Evolutionary conservation across 257 asterid species (phyloP).

Genomic region (Solanum chiquidenum): DNA sequence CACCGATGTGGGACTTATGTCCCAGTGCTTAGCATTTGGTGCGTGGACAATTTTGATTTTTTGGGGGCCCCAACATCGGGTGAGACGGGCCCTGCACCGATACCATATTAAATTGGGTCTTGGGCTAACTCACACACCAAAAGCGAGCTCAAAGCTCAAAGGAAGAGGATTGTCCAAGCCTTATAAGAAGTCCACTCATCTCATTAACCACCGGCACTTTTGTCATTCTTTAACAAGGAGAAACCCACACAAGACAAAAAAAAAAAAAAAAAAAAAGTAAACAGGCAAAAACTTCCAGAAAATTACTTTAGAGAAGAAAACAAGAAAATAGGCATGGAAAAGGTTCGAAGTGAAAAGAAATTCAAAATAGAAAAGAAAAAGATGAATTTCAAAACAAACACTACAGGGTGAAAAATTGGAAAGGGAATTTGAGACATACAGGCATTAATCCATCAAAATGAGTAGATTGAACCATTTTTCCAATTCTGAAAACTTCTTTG

Average conservation of each 20-base stretch:
- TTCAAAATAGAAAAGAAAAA: neutral
- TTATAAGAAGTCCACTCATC: no score
- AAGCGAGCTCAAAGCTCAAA: no score
- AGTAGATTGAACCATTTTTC: conserved; percentile 85
- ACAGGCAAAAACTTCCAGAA: neutral
- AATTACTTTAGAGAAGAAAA: neutral
- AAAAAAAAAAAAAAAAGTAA: neutral
- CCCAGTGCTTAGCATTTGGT: no score
- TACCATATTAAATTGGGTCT: no score
- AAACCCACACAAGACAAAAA: neutral
- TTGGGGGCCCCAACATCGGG: no score
- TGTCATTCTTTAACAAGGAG: no score
- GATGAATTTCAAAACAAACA: neutral
- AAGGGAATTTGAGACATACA: conserved; percentile 16
- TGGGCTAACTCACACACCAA: no score
- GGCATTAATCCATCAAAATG: conserved; percentile 95
- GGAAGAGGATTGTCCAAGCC: no score
- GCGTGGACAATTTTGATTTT: no score
- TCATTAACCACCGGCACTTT: no score
- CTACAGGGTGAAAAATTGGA: neutral
- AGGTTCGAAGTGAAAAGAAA: neutral
- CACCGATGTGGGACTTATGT: no score
- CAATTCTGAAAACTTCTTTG: conserved; percentile 67
- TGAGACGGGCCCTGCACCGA: no score
- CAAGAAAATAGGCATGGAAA: neutral